Evolutionary conservation across 177 flowering plant species (phyloP).

Genomic region (Vitis hybrid): DNA sequence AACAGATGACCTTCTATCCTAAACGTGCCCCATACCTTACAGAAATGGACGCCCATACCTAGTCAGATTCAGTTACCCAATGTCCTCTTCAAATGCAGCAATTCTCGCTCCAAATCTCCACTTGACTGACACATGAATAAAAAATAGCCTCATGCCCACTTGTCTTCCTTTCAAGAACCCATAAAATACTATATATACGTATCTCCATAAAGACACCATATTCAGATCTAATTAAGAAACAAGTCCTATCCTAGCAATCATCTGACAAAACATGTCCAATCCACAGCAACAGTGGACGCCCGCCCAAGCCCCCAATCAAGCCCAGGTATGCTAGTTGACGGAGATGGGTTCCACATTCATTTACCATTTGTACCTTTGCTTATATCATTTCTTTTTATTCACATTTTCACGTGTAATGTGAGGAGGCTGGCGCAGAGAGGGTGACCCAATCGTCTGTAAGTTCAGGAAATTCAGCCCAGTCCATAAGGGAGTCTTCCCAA

Average conservation of each 20-base stretch:
- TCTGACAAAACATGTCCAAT: conserved; percentile 19
- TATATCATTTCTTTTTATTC: background rate
- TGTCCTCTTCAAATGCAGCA: conserved; percentile 9
- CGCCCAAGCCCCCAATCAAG: conserved; percentile 29
- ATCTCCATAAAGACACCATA: background rate
- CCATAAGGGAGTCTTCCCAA: conserved; percentile 11
- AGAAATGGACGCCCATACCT: too few species aligned
- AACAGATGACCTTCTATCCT: too few species aligned
- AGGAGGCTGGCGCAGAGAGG: conserved; percentile 24
- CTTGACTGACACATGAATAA: background rate
- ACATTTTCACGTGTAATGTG: too few species aligned
- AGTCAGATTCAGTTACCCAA: background rate
- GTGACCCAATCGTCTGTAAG: conserved; percentile 19
- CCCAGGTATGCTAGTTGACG: conserved; percentile 18
- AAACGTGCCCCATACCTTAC: too few species aligned
- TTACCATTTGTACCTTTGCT: background rate
- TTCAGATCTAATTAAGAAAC: background rate
- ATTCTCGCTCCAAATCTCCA: background rate
- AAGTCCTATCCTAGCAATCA: background rate
- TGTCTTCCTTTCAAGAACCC: background rate
- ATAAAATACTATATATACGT: background rate
- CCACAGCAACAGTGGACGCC: conserved; percentile 21
- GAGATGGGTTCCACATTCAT: background rate
- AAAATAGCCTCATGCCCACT: background rate
- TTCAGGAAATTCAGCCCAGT: conserved; percentile 22